Conservation (phyloP, 1,284 basidiomycete species). For the Rhodofomes roseus region DNA sequence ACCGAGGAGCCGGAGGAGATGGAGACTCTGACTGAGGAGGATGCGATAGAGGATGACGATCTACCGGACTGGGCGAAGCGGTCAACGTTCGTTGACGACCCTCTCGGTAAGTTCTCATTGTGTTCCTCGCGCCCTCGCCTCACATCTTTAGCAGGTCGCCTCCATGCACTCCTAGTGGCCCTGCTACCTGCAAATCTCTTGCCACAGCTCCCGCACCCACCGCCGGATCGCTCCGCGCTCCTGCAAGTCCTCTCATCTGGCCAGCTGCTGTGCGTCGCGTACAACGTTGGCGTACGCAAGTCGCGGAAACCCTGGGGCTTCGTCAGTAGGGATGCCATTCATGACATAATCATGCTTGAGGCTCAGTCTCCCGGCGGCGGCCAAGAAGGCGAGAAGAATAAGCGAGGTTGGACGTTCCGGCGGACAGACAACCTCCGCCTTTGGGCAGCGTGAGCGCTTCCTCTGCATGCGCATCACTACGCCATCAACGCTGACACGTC, state of each 20-base stretch:
- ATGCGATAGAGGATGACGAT: constrained; percentile 56
- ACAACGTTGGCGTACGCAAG: constrained; percentile 75
- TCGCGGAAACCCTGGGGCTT: constrained; percentile 88
- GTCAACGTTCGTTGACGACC: constrained; percentile 47
- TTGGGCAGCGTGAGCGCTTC: constrained; percentile 69
- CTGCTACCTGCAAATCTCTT: constrained; percentile 42
- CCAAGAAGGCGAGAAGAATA: constrained; percentile 32
- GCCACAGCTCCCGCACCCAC: constrained; percentile 36
- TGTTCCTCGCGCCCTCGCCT: neutral
- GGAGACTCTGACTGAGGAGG: constrained; percentile 48
- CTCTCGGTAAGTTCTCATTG: constrained; percentile 44
- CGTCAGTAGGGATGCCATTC: constrained; percentile 72
- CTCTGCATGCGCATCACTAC: constrained; percentile 9
- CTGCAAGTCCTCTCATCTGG: constrained; percentile 69
- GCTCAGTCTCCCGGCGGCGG: constrained; percentile 34
- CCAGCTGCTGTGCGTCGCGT: constrained; percentile 74
- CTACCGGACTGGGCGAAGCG: constrained; percentile 74
- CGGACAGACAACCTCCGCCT: constrained; percentile 78
- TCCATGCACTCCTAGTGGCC: constrained; percentile 52
- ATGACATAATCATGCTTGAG: constrained; percentile 71
- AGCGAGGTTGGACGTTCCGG: constrained; percentile 72
- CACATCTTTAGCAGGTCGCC: constrained; percentile 43
- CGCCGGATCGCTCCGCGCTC: constrained; percentile 40
- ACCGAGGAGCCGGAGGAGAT: constrained; percentile 59
- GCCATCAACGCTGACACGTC: neutral